Evolutionary conservation across 2,329 filamentous ascomycete species (phyloP), one percentile per base, ranked within the genome.

Genomic region (Colletotrichum spaethianum): DNA sequence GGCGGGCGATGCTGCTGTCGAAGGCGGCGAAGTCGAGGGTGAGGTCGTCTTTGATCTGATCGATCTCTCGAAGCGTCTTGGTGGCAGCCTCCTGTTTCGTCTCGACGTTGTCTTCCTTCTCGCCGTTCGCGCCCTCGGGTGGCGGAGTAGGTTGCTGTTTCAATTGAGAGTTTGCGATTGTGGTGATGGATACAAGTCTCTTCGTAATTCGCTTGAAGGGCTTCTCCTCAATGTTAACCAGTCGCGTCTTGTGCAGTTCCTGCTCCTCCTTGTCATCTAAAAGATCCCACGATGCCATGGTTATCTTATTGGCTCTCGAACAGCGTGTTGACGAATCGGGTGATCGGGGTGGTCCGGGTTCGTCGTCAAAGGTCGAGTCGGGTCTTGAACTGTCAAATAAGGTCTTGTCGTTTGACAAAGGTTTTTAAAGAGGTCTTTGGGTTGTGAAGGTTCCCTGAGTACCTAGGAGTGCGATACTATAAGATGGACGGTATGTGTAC

Each of bases 121-220:
- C 70, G 26, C 64, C 72, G 42, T 65, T 75, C 31, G 70, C 73
- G 60, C 40, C 75, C 52, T 94, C 92, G 6, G 92, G 91, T 3
- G 92, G 92, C 59, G 93, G 92, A 2, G 92, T 93, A 23, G 89
- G 87, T 6, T 90, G 86, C 44, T 89, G 87, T 53, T 85, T 86
- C 56, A 86, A 86, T 65, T 82, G 83, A 11, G 81, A 77, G 71
- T 87, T 84, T 23, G 93, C 86, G 38, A 94, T 87, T 26, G 92
- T 90, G 65, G 91, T 90, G 20, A 93, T 89, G 28, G 89, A 88
- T 6, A 94, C 87, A 11, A 98, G 89, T 40, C 93, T 92, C 83
- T 95, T 95, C 28, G 93, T 94, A 72, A 98, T 91, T 73, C 95
- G 93, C 81, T 94, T 94, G 85, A 97, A 98, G 0, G 95, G 94